Percentiles rank a stretch among this genome's conserved stretches.
Conservation (phyloP, 768 basidiomycete species). For the Lactarius sanguifluus region DNA sequence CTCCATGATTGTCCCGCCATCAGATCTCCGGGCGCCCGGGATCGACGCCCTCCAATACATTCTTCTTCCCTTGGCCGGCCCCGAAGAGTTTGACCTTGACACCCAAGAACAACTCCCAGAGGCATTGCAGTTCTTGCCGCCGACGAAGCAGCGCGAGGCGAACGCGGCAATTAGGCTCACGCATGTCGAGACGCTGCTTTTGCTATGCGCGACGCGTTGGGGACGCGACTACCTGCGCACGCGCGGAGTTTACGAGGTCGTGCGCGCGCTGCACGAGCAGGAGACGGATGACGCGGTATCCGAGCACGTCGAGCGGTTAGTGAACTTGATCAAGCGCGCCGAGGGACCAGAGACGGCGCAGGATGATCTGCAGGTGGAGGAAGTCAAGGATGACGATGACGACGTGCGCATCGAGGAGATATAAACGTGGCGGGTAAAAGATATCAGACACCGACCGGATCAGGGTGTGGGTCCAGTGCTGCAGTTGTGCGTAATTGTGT, state of each 20-base stretch:
- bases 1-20: constrained; percentile 56
- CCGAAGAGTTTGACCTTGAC: constrained; percentile 93
- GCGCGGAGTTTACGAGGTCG: constrained; percentile 84
- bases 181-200: constrained; percentile 84
- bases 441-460: background rate
- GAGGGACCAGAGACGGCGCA: constrained; percentile 54
- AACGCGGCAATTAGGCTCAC: constrained; percentile 76
- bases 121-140: constrained; percentile 83
- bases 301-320: constrained; percentile 85
- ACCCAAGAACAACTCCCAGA: constrained; percentile 86
- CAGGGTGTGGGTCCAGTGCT: background rate
- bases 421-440: constrained; percentile 33
- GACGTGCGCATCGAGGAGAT: constrained; percentile 78
- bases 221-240: constrained; percentile 79
- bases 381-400: constrained; percentile 45
- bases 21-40: constrained; percentile 61
- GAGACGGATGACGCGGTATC: constrained; percentile 84
- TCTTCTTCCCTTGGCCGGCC: constrained; percentile 87
- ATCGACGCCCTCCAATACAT: constrained; percentile 84
- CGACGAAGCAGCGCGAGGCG: constrained; percentile 78
- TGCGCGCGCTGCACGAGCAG: constrained; percentile 71
- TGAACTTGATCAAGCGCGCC: constrained; percentile 78
- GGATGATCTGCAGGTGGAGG: constrained; percentile 40
- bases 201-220: constrained; percentile 87
- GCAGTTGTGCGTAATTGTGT: background rate